Conservation (phyloP, 2,329 filamentous ascomycete species). For the Aureobasidium sp. region DNA sequence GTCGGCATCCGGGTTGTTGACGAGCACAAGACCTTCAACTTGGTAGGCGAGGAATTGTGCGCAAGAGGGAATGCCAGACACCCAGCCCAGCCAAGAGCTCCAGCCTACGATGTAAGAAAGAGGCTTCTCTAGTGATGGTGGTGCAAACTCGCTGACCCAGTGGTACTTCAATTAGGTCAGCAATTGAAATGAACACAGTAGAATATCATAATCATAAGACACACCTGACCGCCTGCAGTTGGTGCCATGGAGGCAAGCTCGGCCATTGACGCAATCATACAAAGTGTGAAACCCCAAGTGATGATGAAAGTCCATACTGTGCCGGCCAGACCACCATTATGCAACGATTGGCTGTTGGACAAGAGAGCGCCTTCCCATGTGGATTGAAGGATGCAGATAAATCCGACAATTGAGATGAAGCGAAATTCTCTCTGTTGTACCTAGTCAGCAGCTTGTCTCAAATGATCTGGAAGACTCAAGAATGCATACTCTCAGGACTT, state of each 20-base stretch:
- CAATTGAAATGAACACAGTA: accelerated
- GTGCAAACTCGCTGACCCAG: conserved; percentile 34
- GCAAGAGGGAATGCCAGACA: conserved; percentile 22
- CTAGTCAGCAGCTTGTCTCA: conserved; percentile 18
- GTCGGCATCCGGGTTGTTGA: conserved; percentile 31
- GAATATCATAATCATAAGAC: conserved; percentile 27
- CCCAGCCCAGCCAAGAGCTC: conserved; percentile 36
- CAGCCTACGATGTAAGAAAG: conserved; percentile 42
- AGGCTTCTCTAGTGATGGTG: conserved; percentile 33
- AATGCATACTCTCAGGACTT: conserved; percentile 38
- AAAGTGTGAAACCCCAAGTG: conserved; percentile 29
- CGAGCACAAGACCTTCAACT: conserved; percentile 25
- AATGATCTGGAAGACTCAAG: no score
- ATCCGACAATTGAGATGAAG: conserved; percentile 46
- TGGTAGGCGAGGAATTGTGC: conserved; percentile 20
- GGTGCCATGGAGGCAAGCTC: conserved; percentile 41
- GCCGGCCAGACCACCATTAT: conserved; percentile 17
- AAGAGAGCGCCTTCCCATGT: conserved; percentile 45
- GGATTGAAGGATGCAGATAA: conserved; percentile 47
- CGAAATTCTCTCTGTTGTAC: conserved; percentile 41
- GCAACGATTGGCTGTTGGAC: conserved; percentile 3
- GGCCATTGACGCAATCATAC: conserved; percentile 24
- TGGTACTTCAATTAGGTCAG: background rate
- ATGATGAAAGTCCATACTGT: conserved; percentile 15
- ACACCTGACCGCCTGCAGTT: conserved; percentile 34